Percentiles rank a stretch among this genome's conserved stretches.
These are phyloP conservation scores for Hymenoscyphus scutula DNA, from an alignment of 2,329 filamentous ascomycete species.

Conservation along the genomic window DNA sequence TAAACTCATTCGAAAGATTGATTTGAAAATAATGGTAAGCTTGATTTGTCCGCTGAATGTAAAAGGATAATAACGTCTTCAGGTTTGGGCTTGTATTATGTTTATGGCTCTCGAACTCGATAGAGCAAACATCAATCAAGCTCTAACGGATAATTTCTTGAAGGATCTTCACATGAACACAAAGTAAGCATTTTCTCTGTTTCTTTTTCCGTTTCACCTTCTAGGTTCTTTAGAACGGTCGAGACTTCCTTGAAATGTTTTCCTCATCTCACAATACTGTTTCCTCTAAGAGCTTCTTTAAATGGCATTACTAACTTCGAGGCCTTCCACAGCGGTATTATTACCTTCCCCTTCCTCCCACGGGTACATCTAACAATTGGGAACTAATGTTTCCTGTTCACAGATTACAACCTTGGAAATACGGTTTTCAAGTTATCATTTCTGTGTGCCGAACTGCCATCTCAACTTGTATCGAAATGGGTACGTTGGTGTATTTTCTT, in stretches of 20 bases:
- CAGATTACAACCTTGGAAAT: conserved; percentile 48
- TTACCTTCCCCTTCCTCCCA: too few relatives aligned
- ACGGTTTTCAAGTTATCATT: conserved; percentile 40
- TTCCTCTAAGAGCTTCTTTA: too few relatives aligned
- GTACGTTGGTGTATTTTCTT: conserved; percentile 25
- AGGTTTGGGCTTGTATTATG: conserved; percentile 47
- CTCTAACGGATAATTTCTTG: conserved; percentile 54
- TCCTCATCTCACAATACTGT: too few relatives aligned
- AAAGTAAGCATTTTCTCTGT: conserved; percentile 36
- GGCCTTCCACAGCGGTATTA: too few relatives aligned
- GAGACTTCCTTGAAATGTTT: not conserved
- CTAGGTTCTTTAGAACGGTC: too few relatives aligned
- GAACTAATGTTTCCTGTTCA: conserved; percentile 1
- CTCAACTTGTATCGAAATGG: conserved; percentile 48
- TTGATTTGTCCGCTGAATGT: not conserved
- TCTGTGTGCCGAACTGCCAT: conserved; percentile 53
- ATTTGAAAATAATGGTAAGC: conserved; percentile 36
- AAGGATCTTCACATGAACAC: conserved; percentile 47
- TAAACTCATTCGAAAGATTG: conserved; percentile 29
- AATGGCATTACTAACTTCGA: too few relatives aligned
- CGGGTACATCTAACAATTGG: not conserved
- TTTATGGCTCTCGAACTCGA: conserved; percentile 63
- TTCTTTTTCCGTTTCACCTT: not conserved
- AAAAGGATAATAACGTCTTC: conserved; percentile 7
- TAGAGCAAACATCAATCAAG: conserved; percentile 57